Evolutionary conservation across 441 rosid genomes (phyloP), one percentile per base, ranked within the genome.

Genomic region (Populus hybrid): DNA sequence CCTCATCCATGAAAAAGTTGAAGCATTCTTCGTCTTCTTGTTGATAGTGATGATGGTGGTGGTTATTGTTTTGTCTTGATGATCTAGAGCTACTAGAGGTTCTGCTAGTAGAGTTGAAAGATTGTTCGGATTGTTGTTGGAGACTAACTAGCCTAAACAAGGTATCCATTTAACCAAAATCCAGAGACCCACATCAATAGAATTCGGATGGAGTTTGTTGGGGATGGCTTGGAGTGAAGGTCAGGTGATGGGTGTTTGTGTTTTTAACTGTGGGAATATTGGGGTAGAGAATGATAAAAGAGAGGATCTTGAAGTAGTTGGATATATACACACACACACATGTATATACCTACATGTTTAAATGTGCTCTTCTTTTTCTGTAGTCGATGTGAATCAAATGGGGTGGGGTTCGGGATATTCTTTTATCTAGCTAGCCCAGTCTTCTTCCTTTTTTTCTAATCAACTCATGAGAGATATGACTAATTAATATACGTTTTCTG

Each of bases 1-100:
- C 97, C 82, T 93, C 96, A 89, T 93, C 99, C 98, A 93, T 95
- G 95, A 92, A 93, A 90, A 87, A 85, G 88, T 91, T 93, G 91
- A 93, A 92, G 97, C 98, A 93, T 93, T 90, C 98, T 89, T 89
- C 91, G 80, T 86, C 90, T 63, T 86, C 85, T 73, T 83, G 83
- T 10, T 77, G 84, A 76, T 80, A 69, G 83, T 87, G 87, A 75
- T 82, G 84, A 81, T 82, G 81, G 80, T 78, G 61, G 30, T 71
- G 53, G 36, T 57, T 4, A 79, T 84, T 87, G 81, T 84, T 87
- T 78, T 86, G 92, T 82, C 82, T 86, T 42, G 97, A 90, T 64
- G 94, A 89, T 78, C 89, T 88, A 64, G 98, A 91, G 89, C 92
- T 91, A 84, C 94, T 90, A 24, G 98, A 91, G 80, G 87, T 93